A percentile compares a stretch with the other conserved stretches of the same genome.
Conservation (phyloP, 805 yeast genomes). For the Lipomyces chichibuensis region DNA sequence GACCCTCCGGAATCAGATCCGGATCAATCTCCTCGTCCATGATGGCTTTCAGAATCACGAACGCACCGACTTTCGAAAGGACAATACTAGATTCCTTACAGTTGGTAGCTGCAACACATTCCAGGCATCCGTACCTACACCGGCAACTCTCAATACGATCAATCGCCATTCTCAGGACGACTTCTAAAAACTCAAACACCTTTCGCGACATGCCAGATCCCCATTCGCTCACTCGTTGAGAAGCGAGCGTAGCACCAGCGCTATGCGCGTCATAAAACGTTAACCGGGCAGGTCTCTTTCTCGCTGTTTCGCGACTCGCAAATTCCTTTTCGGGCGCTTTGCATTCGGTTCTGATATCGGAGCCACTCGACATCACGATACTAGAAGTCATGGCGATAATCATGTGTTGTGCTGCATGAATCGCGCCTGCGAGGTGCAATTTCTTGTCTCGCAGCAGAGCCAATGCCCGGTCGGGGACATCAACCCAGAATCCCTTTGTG, state of each 20-base stretch:
- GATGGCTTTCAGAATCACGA: slow-evolving; percentile 64
- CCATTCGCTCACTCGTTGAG: neutral
- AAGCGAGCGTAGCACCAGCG: slow-evolving; percentile 34
- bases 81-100: slow-evolving; percentile 85
- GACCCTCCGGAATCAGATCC: slow-evolving; percentile 60
- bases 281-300: slow-evolving; percentile 85
- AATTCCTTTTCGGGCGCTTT: slow-evolving; percentile 97
- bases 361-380: slow-evolving; percentile 64
- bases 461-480: slow-evolving; percentile 70
- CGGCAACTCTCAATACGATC: slow-evolving; percentile 64
- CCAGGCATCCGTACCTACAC: slow-evolving; percentile 69
- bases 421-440: slow-evolving; percentile 80
- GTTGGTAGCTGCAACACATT: slow-evolving; percentile 79
- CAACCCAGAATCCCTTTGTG: slow-evolving; percentile 91
- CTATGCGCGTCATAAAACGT: slow-evolving; percentile 84
- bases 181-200: slow-evolving; percentile 77
- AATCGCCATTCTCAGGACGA: slow-evolving; percentile 62
- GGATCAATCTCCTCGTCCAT: slow-evolving; percentile 56
- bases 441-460: slow-evolving; percentile 59
- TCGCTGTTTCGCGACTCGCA: slow-evolving; percentile 67
- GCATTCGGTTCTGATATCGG: slow-evolving; percentile 87
- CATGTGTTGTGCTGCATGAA: slow-evolving; percentile 96
- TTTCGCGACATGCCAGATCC: slow-evolving; percentile 68
- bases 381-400: slow-evolving; percentile 77
- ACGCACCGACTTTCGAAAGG: slow-evolving; percentile 83